Percentiles rank a stretch among this genome's conserved stretches.
phyloP scores from a whole-genome alignment of 306 rosid species.

The Alnus glutinosa region DNA sequence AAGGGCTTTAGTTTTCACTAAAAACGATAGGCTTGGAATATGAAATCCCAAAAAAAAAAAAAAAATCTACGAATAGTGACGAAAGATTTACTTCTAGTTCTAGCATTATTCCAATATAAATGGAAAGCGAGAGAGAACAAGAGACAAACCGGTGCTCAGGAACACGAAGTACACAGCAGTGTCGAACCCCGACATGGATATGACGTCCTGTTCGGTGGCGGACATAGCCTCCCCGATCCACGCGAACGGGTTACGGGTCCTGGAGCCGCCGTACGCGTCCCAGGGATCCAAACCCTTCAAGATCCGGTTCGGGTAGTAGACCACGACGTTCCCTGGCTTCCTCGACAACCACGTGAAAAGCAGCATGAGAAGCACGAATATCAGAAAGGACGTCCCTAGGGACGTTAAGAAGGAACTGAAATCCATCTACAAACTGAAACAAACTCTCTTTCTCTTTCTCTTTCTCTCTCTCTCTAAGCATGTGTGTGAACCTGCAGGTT shows the following conservation, averaged over 20 bases:
- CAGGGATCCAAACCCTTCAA: conserved; percentile 61
- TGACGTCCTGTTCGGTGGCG: conserved; percentile 69
- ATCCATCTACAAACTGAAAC: conserved; percentile 52
- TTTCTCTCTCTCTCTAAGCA: background rate
- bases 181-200: conserved; percentile 75
- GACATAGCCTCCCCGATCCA: conserved; percentile 81
- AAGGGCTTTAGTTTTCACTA: no score
- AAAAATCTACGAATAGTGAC: no score
- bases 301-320: conserved; percentile 91
- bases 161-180: conserved; percentile 93
- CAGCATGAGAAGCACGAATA: conserved; percentile 67
- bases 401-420: conserved; percentile 81
- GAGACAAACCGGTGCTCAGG: conserved; percentile 62
- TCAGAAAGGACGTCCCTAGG: conserved; percentile 72
- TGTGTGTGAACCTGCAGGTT: background rate
- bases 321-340: conserved; percentile 73
- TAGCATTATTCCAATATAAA: no score
- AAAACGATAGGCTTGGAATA: no score
- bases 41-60: no score
- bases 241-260: conserved; percentile 63
- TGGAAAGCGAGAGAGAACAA: background rate
- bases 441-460: background rate
- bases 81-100: no score
- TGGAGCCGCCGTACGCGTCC: conserved; percentile 47
- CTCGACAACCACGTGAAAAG: conserved; percentile 54